Conservation (phyloP, 2,329 filamentous ascomycete species). For the Ampelomyces quisqualis region DNA sequence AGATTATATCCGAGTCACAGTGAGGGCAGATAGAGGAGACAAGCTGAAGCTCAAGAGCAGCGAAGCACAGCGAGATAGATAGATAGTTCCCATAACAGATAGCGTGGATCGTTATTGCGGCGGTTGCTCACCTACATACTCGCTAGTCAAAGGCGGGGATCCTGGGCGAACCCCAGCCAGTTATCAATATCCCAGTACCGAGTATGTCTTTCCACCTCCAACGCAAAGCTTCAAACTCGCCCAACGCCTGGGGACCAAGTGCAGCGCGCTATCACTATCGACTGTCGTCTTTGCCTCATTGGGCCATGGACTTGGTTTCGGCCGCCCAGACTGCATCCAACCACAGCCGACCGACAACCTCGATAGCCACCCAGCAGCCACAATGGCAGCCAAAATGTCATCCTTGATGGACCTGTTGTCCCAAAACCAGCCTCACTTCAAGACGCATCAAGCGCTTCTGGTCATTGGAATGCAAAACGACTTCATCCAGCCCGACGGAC, state of each 20-base stretch:
- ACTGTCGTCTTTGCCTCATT: constrained; percentile 3
- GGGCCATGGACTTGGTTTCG: neutral
- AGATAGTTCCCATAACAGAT: constrained; percentile 1
- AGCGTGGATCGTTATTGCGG: constrained; percentile 5
- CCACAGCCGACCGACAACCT: constrained; percentile 1
- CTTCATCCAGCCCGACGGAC: constrained; percentile 69
- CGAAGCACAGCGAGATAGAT: neutral
- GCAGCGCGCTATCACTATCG: too few species aligned
- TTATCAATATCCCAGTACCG: too few species aligned
- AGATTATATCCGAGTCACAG: too few species aligned
- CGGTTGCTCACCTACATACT: constrained; percentile 10
- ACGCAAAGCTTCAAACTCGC: too few species aligned
- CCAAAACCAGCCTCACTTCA: constrained; percentile 53
- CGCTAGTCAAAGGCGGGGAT: constrained; percentile 8
- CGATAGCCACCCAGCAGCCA: neutral
- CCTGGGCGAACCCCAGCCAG: constrained; percentile 10
- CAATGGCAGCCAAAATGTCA: constrained; percentile 34
- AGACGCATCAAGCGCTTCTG: constrained; percentile 69
- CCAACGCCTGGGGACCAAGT: too few species aligned
- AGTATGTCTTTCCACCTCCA: too few species aligned
- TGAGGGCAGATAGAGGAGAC: too few species aligned
- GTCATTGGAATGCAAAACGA: constrained; percentile 89
- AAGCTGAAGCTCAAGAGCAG: too few species aligned
- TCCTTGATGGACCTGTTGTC: constrained; percentile 49
- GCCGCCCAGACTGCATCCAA: constrained; percentile 2